These are phyloP conservation scores for Hypoxylon sp. DNA, from an alignment of 2,329 filamentous ascomycete genomes.

Conservation along the genomic window DNA sequence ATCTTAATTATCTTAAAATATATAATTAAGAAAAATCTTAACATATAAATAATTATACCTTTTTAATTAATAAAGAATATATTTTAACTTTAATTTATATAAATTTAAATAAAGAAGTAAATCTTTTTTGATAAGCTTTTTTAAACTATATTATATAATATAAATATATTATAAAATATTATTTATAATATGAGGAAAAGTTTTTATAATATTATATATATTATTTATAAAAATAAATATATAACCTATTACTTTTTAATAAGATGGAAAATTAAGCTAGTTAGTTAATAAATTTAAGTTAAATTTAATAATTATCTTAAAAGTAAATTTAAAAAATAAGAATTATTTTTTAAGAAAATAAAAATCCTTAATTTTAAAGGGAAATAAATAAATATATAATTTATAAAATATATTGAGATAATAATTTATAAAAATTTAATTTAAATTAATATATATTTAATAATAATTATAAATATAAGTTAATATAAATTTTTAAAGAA, in stretches of 20 bases:
- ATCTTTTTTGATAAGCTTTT: not conserved
- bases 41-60: not conserved
- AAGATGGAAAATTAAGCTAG: not conserved
- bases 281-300: constrained; percentile 8
- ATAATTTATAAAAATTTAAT: not conserved
- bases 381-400: not conserved
- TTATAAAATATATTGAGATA: not conserved
- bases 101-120: not conserved
- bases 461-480: not conserved
- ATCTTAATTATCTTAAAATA: not conserved
- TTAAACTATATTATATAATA: not conserved
- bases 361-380: not conserved
- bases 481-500: not conserved
- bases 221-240: constrained; percentile 8
- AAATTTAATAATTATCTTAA: constrained; percentile 3
- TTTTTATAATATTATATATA: not conserved
- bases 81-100: not conserved
- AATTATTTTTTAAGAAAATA: constrained; percentile 3
- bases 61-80: not conserved
- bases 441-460: not conserved
- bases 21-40: not conserved
- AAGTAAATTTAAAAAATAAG: too few species aligned
- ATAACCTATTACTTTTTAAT: constrained; percentile 1
- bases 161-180: not conserved
- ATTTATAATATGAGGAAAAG: not conserved